Evolutionary conservation across 1,139 yeast species (phyloP), one percentile per base, ranked within the genome.

Genomic region (Taphrina deformans): DNA sequence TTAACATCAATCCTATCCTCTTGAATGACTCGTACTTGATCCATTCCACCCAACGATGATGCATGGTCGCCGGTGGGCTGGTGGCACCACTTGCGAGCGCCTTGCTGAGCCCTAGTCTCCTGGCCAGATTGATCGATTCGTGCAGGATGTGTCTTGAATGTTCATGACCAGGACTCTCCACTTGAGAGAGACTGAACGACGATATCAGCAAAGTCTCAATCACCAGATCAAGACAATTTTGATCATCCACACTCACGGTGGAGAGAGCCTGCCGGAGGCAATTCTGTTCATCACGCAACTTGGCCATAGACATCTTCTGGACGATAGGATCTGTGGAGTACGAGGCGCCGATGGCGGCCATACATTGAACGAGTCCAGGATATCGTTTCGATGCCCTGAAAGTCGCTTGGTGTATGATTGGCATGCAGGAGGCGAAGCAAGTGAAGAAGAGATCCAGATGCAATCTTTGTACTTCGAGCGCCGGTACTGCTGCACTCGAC

Each of bases 41-140:
- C 58, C 58, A 53, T 23, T 38, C 58, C 2, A 53, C 16, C 58
- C 58, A 53, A 2, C 58, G 46, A 46, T 53, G 48, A n/a, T 53
- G 58, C 21, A 53, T 14, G n/a, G 58, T 53, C 21, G 18, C 58
- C 12, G 58, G 58, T n/a, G 58, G 58, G 9, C 33, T 14, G 21
- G 23, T 35, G 26, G 58, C 48, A 9, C 27, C n/a, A 12, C 41
- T 24, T 2, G 38, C 48, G 10, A 53, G 48, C 5, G 48, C 33
- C 45, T 24, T 38, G 45, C 35, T 27, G 23, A 53, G 26, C 2
- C 58, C 58, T 7, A 53, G 12, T 21, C 26, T 18, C n/a, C 58
- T 46, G 23, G 48, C 58, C 18, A 53, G 40, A 10, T 53, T 23
- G 45, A 53, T 29, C 14, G 58, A 35, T 9, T 53, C 58, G 31